These are phyloP conservation scores for Penicillium antarcticum DNA, from an alignment of 495 filamentous ascomycete species.

Conservation along the genomic window DNA sequence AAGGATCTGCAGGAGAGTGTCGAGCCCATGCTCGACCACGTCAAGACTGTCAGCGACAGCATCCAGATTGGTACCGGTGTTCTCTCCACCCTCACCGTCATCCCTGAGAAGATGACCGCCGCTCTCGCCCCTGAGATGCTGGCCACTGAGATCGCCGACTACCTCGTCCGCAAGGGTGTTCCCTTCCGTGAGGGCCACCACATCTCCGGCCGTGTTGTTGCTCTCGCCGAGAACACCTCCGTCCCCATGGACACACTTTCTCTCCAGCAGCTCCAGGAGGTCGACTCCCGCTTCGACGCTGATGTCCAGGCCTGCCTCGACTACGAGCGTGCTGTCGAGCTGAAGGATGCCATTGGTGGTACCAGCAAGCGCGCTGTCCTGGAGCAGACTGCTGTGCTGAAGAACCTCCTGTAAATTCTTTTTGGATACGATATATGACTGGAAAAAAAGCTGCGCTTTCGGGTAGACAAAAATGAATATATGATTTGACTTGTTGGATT, in stretches of 20 bases:
- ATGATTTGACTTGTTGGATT: background rate
- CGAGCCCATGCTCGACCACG: slow-evolving; percentile 82
- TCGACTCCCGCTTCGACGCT: slow-evolving; percentile 71
- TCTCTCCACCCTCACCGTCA: slow-evolving; percentile 60
- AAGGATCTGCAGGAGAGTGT: slow-evolving; percentile 91
- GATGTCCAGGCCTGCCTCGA: slow-evolving; percentile 75
- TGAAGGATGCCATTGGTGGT: slow-evolving; percentile 76
- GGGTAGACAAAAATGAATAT: slow-evolving; percentile 26
- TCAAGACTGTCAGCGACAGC: slow-evolving; percentile 83
- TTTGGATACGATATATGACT: slow-evolving; percentile 8
- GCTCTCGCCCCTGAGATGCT: slow-evolving; percentile 75
- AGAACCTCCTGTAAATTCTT: slow-evolving; percentile 36
- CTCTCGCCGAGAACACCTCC: slow-evolving; percentile 64
- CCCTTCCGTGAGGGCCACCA: slow-evolving; percentile 79
- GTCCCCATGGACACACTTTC: slow-evolving; percentile 75
- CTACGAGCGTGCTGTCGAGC: slow-evolving; percentile 85
- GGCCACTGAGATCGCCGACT: slow-evolving; percentile 83
- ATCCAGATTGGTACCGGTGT: slow-evolving; percentile 83
- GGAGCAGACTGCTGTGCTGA: slow-evolving; percentile 75
- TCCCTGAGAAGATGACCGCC: slow-evolving; percentile 72
- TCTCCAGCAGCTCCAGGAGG: slow-evolving; percentile 64
- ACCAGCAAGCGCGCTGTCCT: slow-evolving; percentile 71
- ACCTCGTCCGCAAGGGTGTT: slow-evolving; percentile 85
- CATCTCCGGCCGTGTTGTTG: slow-evolving; percentile 78
- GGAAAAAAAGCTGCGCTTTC: slow-evolving; percentile 7